Evolutionary conservation across 108 stramenopile genomes (phyloP).

Genomic region (Fistulifera solaris): DNA sequence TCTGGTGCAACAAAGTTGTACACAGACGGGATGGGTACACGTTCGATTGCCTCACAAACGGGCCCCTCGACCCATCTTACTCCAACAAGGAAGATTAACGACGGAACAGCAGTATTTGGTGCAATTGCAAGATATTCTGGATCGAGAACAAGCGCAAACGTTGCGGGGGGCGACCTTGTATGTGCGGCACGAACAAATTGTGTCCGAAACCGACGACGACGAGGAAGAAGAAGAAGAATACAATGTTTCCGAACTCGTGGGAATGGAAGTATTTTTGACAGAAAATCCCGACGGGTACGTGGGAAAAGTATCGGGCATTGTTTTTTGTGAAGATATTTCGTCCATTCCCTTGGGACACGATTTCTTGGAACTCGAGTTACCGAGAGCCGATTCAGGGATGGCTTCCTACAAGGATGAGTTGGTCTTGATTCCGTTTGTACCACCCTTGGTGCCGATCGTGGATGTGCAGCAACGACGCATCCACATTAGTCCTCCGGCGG

Average conservation of each 20-base stretch:
- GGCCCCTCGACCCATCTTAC: slow-evolving; percentile 53
- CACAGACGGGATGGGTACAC: slow-evolving; percentile 44
- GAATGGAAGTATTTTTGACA: slow-evolving; percentile 50
- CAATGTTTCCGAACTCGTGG: slow-evolving; percentile 66
- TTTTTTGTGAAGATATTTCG: slow-evolving; percentile 76
- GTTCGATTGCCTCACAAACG: slow-evolving; percentile 61
- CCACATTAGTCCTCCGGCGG: slow-evolving; percentile 54
- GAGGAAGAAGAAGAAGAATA: slow-evolving; percentile 45
- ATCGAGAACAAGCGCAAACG: slow-evolving; percentile 45
- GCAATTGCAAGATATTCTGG: slow-evolving; percentile 39
- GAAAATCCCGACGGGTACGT: slow-evolving; percentile 29
- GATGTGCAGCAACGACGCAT: slow-evolving; percentile 41
- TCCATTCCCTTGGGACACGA: slow-evolving; percentile 71
- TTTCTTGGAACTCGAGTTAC: slow-evolving; percentile 53
- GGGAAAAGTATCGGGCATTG: slow-evolving; percentile 54
- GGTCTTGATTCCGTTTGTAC: slow-evolving; percentile 74
- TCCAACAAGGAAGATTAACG: slow-evolving; percentile 36
- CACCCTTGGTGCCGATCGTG: slow-evolving; percentile 56
- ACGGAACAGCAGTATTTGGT: slow-evolving; percentile 52
- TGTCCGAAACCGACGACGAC: background rate
- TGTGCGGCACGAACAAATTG: slow-evolving; percentile 36
- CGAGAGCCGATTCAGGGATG: slow-evolving; percentile 16
- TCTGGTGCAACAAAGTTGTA: background rate
- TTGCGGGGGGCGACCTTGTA: slow-evolving; percentile 60
- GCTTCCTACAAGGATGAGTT: slow-evolving; percentile 39